Base-by-base conservation (phyloP, 1,284 basidiomycete genomes). In the Cronartium quercuum region DNA sequence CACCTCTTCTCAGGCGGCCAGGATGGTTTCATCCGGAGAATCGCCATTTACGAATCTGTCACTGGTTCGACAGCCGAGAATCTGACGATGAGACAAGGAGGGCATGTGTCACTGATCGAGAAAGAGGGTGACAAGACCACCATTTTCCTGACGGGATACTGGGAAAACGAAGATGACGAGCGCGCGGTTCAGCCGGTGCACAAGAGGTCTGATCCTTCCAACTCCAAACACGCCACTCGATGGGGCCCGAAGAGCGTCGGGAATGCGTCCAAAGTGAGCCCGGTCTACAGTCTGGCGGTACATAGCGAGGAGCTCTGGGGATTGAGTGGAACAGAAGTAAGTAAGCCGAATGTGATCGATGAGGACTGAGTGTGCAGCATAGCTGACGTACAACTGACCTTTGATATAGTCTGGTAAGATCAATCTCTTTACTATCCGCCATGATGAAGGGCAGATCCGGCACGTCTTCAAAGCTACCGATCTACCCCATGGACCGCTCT, bases 271-370 rank as follows among this genome's bases (percentile, higher is more conserved):
- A 78, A 83, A 35, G 81, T 87, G 62, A 88, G 90, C 65, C 88
- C 93, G 13, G 91, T 94, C 34, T 91, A 91, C 81, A 93, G 91
- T 80, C 84, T 96, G 78, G 88, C 88, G 7, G 89, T 93, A 84
- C 92, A 97, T 73, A 88, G 89, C 6, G 92, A 96, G 81, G 94
- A 91, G 7, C 83, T 97, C 6, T 97, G 93, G 92, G 86, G 90
- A 21, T 84, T 95, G 68, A 88, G 91, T 21, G 94, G 94, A 7
- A 90, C 90, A 51, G 86, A 90, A 79, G 92, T 92, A 82, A 79
- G 90, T 82, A 60, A 78, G 34, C 70, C 76, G 76, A 38, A 9
- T 68, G 67, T 64, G n/a, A 40, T 64, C 35, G 76, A 76, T 74
- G 69, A 76, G n/a, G n/a, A n/a, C n/a, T n/a, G n/a, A n/a, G n/a